Conservation (phyloP, 1,284 basidiomycete genomes). For the Entoloma clypeatum region DNA sequence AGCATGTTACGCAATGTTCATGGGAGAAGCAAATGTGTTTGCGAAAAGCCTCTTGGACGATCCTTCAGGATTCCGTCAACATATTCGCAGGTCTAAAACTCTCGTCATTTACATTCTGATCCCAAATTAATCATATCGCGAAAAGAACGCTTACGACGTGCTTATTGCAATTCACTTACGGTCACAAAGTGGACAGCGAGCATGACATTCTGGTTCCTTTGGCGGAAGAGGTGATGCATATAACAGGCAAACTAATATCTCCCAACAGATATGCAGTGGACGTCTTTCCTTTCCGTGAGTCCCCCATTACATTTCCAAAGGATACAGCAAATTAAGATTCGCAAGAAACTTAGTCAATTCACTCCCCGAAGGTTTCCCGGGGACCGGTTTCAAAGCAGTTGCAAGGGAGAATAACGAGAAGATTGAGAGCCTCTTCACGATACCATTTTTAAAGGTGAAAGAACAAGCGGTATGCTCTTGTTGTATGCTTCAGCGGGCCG, state of each 20-base stretch:
- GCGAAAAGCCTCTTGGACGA: conserved; percentile 4
- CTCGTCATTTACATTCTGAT: neutral
- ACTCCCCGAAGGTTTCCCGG: conserved; percentile 10
- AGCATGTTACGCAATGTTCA: conserved; percentile 1
- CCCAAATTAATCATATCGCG: neutral
- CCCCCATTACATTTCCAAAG: neutral
- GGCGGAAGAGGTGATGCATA: conserved; percentile 1
- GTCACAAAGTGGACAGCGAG: conserved; percentile 5
- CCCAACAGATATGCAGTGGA: conserved; percentile 7
- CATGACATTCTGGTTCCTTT: conserved; percentile 3
- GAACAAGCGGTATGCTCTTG: conserved; percentile 1
- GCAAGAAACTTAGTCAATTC: conserved; percentile 4
- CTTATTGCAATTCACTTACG: conserved; percentile 1
- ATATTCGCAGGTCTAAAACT: conserved; percentile 1
- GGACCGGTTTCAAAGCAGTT: conserved; percentile 6
- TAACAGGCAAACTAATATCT: conserved; percentile 4
- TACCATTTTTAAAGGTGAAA: conserved; percentile 1
- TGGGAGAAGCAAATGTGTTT: neutral
- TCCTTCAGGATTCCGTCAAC: neutral
- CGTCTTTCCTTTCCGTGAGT: conserved; percentile 6
- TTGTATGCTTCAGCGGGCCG: neutral
- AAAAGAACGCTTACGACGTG: neutral
- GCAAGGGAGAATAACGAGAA: conserved; percentile 2
- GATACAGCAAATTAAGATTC: neutral
- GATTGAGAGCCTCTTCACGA: neutral